phyloP scores from a whole-genome alignment of 192 early-diverging fungal genomes.

The Dispira simplex region DNA sequence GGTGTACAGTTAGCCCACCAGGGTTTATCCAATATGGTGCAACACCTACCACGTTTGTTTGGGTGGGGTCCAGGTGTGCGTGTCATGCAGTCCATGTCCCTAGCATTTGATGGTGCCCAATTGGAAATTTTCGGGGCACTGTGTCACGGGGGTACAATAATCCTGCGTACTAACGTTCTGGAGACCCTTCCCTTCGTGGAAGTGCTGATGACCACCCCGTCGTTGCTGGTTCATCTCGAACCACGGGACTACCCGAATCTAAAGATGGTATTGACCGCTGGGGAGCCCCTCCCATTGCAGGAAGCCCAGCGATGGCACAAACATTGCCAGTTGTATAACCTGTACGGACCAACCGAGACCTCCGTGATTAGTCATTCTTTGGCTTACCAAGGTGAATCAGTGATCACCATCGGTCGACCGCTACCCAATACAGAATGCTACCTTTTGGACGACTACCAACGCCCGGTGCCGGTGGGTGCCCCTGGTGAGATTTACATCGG shows the following conservation, averaged over 20 bases:
- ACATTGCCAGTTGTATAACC: slow-evolving; percentile 14
- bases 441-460: background rate
- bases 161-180: background rate
- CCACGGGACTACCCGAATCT: background rate
- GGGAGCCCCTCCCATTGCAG: background rate
- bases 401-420: slow-evolving; percentile 3
- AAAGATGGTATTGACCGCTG: slow-evolving; percentile 3
- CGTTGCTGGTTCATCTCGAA: background rate
- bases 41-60: slow-evolving; percentile 4
- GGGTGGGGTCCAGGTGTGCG: background rate
- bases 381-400: too few species aligned
- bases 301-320: background rate
- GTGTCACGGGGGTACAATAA: slow-evolving; percentile 8
- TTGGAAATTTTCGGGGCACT: slow-evolving; percentile 12
- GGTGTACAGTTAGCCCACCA: slow-evolving; percentile 15
- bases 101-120: slow-evolving; percentile 12
- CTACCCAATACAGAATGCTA: background rate
- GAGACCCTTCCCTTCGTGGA: slow-evolving; percentile 1
- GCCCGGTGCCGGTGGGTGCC: slow-evolving; percentile 16
- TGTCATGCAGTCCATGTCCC: slow-evolving; percentile 10
- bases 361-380: slow-evolving; percentile 5
- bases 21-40: slow-evolving; percentile 13
- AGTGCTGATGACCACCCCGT: background rate
- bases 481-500: background rate
- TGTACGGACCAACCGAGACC: slow-evolving; percentile 24